Evolutionary conservation across 495 filamentous ascomycete genomes (phyloP).

Genomic region (Podospora appendiculata): DNA sequence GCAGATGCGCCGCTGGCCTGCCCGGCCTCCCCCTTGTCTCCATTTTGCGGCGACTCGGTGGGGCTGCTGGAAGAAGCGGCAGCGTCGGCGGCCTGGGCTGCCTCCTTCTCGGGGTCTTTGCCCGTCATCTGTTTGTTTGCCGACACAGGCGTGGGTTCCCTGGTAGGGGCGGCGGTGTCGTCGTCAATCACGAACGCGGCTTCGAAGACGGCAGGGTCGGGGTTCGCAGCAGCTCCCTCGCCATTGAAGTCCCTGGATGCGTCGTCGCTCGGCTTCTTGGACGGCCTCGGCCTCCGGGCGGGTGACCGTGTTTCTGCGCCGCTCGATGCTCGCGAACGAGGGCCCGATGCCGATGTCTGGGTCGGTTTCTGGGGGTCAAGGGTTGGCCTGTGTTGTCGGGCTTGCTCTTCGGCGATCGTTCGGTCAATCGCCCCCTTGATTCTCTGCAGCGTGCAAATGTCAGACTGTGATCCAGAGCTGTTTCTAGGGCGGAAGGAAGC

Average conservation of each 20-base stretch:
- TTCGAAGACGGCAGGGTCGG: constrained; percentile 81
- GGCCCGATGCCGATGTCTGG: constrained; percentile 14
- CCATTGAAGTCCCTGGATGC: constrained; percentile 25
- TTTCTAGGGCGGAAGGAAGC: neutral
- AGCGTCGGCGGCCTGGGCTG: constrained; percentile 25
- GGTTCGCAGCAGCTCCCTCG: constrained; percentile 37
- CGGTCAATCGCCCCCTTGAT: constrained; percentile 80
- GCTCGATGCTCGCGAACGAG: constrained; percentile 47
- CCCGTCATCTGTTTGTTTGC: constrained; percentile 23
- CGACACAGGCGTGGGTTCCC: constrained; percentile 40
- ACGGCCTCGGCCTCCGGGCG: constrained; percentile 30
- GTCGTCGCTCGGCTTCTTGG: constrained; percentile 43
- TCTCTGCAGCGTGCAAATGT: constrained; percentile 43
- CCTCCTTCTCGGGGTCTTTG: constrained; percentile 16
- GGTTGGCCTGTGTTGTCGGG: constrained; percentile 50
- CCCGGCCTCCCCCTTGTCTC: neutral
- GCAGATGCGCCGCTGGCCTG: neutral
- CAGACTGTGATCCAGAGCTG: too few species aligned
- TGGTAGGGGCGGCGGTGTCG: constrained; percentile 41
- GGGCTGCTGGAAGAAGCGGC: neutral
- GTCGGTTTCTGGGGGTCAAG: constrained; percentile 25
- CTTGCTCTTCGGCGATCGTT: constrained; percentile 84
- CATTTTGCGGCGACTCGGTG: constrained; percentile 4
- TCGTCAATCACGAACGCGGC: constrained; percentile 76
- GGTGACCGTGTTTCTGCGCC: constrained; percentile 24